These are phyloP conservation scores for Cordyceps cicadae DNA, from an alignment of 2,329 filamentous ascomycete genomes.

Conservation along the genomic window DNA sequence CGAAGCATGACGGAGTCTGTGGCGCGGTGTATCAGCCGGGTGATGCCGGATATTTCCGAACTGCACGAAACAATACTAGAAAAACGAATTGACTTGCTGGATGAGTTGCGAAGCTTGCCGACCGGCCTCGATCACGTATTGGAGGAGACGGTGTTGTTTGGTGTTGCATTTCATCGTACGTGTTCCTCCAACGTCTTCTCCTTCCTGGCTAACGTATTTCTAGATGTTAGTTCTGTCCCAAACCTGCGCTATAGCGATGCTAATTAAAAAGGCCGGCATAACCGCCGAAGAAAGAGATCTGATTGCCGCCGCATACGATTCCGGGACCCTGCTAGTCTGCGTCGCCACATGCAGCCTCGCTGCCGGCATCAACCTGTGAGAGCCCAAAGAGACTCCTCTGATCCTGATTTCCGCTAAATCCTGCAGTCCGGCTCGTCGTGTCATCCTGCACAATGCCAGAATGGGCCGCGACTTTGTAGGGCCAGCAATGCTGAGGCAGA, in stretches of 20 bases:
- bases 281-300: constrained; percentile 69
- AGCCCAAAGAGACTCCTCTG: not conserved
- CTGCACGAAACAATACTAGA: constrained; percentile 42
- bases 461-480: constrained; percentile 73
- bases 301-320: constrained; percentile 62
- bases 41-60: constrained; percentile 46
- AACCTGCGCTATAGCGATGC: constrained; percentile 5
- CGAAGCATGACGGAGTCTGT: constrained; percentile 59
- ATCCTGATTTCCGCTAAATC: constrained; percentile 12
- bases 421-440: constrained; percentile 52
- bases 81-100: constrained; percentile 54
- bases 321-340: constrained; percentile 58
- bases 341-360: constrained; percentile 72
- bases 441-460: constrained; percentile 65
- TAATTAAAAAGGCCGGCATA: constrained; percentile 48
- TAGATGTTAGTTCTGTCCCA: constrained; percentile 29
- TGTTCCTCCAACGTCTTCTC: constrained; percentile 6
- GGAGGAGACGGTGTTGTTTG: constrained; percentile 54
- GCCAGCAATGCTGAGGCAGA: constrained; percentile 71
- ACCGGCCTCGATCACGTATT: constrained; percentile 59
- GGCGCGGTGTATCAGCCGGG: constrained; percentile 58
- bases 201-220: not conserved
- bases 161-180: constrained; percentile 68
- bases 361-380: constrained; percentile 67
- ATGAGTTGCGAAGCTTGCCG: constrained; percentile 55